These are phyloP conservation scores for Rhodamnia argentea DNA, from an alignment of 345 rosid species.

Conservation along the genomic window DNA sequence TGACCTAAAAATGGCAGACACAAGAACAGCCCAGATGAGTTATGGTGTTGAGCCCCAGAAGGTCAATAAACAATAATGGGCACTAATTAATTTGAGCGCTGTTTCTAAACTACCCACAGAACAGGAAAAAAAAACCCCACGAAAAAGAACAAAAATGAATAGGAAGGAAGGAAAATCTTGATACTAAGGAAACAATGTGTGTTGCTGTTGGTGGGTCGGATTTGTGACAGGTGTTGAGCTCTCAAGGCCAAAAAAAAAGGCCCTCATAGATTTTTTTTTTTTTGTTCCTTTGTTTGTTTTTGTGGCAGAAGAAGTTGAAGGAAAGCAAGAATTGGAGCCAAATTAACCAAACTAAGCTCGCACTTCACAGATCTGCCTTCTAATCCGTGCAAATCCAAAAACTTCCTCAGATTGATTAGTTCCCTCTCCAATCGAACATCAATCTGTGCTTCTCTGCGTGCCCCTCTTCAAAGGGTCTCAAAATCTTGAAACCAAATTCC, in stretches of 20 bases:
- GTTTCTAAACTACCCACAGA: neutral
- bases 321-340: neutral
- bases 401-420: neutral
- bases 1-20: slow-evolving; percentile 30
- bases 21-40: neutral
- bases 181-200: neutral
- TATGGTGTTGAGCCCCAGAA: neutral
- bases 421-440: neutral
- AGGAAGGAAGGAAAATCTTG: neutral
- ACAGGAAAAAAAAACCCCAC: neutral
- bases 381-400: neutral
- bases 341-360: neutral
- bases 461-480: neutral
- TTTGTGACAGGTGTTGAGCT: slow-evolving; percentile 51
- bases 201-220: neutral
- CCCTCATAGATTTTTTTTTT: neutral
- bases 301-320: neutral
- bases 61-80: neutral
- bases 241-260: neutral
- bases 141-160: neutral
- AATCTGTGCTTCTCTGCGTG: neutral
- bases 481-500: neutral
- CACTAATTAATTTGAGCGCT: neutral
- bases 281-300: neutral
- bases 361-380: neutral